Base-by-base conservation (phyloP, 2,329 filamentous ascomycete species). In the Colletotrichum sp. region DNA sequence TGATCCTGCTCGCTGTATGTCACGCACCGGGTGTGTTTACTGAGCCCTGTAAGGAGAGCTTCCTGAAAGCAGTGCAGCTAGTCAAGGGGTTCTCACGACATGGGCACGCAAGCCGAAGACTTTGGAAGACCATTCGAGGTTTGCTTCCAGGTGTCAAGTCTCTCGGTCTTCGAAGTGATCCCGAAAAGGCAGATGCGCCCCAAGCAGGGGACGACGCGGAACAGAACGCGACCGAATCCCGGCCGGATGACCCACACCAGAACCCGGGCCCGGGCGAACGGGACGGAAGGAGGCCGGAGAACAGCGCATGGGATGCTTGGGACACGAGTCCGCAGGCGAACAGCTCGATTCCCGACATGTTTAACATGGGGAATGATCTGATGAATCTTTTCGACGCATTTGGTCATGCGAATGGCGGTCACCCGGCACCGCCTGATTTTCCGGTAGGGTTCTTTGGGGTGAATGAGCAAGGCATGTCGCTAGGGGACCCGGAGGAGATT, bases 1-100 rank as follows among this genome's bases (percentile, higher is more conserved):
- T 85, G 1, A 77, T 88, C 2, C 85, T 87, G 34, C 82, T 88
- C 0, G 88, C 87, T 1, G 87, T 89, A 0, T 83, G 87, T 5
- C 86, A 89, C 76, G 87, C 85, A 0, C 87, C 88, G 0, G 80
- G 82, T 3, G 81, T 81, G 4, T 89, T 88, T 66, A 84, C 85
- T 4, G 84, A 83, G 10, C 79, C 80, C 0, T 85, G 83, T 68
- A 80, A 82, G 6, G 80, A 82, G 39, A 82, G 77, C 5, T 85
- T 86, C 30, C 72, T 80, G 5, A 81, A 83, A 0, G 84, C 82
- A 0, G 80, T 84, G 4, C 80, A 83, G 2, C 79, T 86, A 0
- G 80, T 86, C 2, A 78, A 80, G 15, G 80, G 80, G 1, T 80
- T 86, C 24, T 85, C 84, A 1, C 78, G 81, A 0, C 78, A 84